A percentile compares a stretch with the other conserved stretches of the same genome.
Conservation (phyloP, 2,329 filamentous ascomycete species). For the Thyridium curvatum region DNA sequence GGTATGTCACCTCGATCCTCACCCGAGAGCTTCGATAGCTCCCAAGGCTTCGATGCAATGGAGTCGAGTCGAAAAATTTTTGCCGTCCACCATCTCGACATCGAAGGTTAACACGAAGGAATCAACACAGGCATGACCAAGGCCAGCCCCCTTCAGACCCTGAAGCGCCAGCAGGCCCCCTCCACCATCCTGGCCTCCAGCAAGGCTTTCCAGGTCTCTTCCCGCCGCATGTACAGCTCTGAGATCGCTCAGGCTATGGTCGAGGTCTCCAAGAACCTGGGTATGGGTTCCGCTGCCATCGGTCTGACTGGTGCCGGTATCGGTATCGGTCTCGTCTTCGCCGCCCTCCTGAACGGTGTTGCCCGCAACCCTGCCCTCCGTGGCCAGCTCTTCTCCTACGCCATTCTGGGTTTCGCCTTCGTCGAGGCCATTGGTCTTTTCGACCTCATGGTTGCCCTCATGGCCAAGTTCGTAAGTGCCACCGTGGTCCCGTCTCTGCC, state of each 20-base stretch:
- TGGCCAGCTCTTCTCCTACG: constrained; percentile 78
- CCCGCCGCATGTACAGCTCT: constrained; percentile 75
- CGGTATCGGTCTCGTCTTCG: constrained; percentile 93
- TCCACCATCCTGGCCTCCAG: constrained; percentile 60
- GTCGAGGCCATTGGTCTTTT: constrained; percentile 56
- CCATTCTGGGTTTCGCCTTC: constrained; percentile 59
- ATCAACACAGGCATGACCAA: constrained; percentile 43
- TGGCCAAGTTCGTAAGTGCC: constrained; percentile 76
- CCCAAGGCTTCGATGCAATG: background rate
- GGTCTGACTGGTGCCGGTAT: constrained; percentile 91
- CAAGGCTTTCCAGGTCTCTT: constrained; percentile 52
- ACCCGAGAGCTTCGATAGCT: no score
- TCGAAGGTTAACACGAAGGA: constrained; percentile 8
- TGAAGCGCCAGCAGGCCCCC: constrained; percentile 67
- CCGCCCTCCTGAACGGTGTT: constrained; percentile 80
- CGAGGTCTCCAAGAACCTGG: constrained; percentile 85
- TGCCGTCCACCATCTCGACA: constrained; percentile 2
- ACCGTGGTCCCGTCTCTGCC: no score
- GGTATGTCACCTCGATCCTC: constrained; percentile 43
- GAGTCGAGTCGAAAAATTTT: constrained; percentile 19
- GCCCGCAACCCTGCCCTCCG: constrained; percentile 92
- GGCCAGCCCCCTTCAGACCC: constrained; percentile 61
- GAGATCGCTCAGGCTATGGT: constrained; percentile 85
- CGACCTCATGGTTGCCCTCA: constrained; percentile 77
- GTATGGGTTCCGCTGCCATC: constrained; percentile 85